These are phyloP conservation scores for Ceriops tagal DNA, from an alignment of 345 rosid species.

Conservation along the genomic window DNA sequence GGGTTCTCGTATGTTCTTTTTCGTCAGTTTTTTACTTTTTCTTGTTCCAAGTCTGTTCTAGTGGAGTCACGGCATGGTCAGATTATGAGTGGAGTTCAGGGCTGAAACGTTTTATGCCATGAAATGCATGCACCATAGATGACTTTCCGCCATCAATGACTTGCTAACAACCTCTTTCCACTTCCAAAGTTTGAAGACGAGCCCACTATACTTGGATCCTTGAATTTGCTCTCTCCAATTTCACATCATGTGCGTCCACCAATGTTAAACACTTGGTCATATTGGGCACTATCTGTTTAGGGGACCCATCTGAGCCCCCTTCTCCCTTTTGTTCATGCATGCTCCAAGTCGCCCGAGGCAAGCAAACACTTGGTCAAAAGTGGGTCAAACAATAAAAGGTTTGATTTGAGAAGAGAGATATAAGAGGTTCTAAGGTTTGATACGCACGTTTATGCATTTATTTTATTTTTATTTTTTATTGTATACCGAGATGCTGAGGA, in stretches of 20 bases:
- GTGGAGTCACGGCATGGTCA: too few species aligned
- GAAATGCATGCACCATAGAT: neutral
- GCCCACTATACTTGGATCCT: slow-evolving; percentile 30
- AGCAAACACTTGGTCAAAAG: slow-evolving; percentile 40
- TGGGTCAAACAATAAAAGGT: slow-evolving; percentile 33
- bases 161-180: slow-evolving; percentile 17
- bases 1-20: too few species aligned
- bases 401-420: slow-evolving; percentile 21
- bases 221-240: slow-evolving; percentile 47
- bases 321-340: slow-evolving; percentile 43
- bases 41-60: too few species aligned
- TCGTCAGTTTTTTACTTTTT: too few species aligned
- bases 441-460: neutral
- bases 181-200: neutral
- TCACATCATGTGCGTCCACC: slow-evolving; percentile 37
- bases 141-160: slow-evolving; percentile 12
- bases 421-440: slow-evolving; percentile 22
- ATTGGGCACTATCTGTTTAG: slow-evolving; percentile 28
- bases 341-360: slow-evolving; percentile 23
- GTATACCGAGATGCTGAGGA: slow-evolving; percentile 31
- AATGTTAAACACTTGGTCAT: slow-evolving; percentile 32
- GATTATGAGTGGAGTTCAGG: too few species aligned
- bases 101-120: too few species aligned
- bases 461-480: neutral
- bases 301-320: slow-evolving; percentile 28